A percentile compares a stretch with the other conserved stretches of the same genome.
phyloP scores from a whole-genome alignment of 139 green algal species.

The Chlorella sp. region DNA sequence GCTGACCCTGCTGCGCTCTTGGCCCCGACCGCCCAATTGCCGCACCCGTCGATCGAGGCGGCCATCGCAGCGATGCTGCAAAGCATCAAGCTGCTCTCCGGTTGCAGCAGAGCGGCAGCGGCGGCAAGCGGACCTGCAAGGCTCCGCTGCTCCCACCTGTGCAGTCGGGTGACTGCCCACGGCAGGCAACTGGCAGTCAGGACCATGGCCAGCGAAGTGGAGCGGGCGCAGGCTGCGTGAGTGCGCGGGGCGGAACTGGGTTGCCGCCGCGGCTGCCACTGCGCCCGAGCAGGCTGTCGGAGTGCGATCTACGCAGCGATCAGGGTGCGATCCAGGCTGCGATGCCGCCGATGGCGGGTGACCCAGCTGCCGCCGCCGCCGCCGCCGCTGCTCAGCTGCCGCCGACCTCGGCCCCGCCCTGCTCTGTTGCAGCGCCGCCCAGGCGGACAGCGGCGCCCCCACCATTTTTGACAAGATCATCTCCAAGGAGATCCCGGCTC shows the following conservation, averaged over 20 bases:
- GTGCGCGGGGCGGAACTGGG: no score
- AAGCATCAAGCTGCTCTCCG: neutral
- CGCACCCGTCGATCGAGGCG: no score
- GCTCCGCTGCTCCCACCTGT: no score
- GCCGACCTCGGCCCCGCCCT: neutral
- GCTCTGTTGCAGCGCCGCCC: slow-evolving; percentile 18
- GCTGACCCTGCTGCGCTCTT: no score
- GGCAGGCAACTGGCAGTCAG: neutral
- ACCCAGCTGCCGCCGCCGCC: neutral
- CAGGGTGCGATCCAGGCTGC: neutral
- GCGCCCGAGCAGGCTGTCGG: no score
- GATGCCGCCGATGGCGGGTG: neutral
- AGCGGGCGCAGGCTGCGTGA: slow-evolving; percentile 13
- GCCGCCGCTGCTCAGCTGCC: neutral
- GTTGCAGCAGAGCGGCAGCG: neutral
- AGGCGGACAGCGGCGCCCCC: slow-evolving; percentile 45
- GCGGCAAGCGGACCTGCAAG: neutral
- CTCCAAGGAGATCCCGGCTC: slow-evolving; percentile 82
- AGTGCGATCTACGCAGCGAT: neutral
- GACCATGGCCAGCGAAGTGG: slow-evolving; percentile 25
- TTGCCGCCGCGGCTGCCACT: no score
- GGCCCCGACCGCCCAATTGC: no score
- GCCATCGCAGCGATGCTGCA: neutral
- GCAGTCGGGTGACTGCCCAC: no score
- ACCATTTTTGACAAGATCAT: slow-evolving; percentile 99